Evolutionary conservation across 1,284 basidiomycete species (phyloP), one percentile per base, ranked within the genome.

Genomic region (Gomphus bonarii): DNA sequence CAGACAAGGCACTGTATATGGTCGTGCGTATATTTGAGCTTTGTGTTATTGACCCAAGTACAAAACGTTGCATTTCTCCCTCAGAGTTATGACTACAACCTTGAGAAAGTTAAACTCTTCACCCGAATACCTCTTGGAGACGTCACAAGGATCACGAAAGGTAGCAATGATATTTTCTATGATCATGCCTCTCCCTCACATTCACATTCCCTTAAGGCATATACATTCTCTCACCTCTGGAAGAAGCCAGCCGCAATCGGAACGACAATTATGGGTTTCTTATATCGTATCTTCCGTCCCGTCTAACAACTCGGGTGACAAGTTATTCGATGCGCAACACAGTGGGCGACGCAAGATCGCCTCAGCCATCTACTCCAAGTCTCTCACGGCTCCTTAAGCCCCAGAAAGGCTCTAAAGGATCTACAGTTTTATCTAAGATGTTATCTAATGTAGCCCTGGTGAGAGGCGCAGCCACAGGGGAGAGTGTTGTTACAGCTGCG

Each of bases 71-170:
- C 22, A 31, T 12, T 10, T 16, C 38, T 38, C 50, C 7, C 18
- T 18, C 38, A 89, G 87, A 87, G 84, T 65, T 95, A 93, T 68
- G 92, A 95, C 70, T 95, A 92, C 78, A 80, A 81, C 65, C 80
- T 95, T 57, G 91, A 92, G 68, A 94, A 95, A 68, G 90, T 95
- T 55, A 86, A 91, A 66, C 75, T 85, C 64, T 95, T 91, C 73
- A 94, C 88, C 62, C 84, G 93, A 43, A 82, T 98, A 53, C 92
- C 91, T 3, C 77, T 97, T 38, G 82, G 80, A 53, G 89, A 91
- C 66, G 84, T 99, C 63, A 74, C 81, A n/a, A 73, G 76, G n/a
- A 83, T 98, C 20, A 81, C 81, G 55, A 89, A 90, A 80, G 94
- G 94, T 84, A 28, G 36, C 44, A 3, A n/a, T 11, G 18, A 35